These are phyloP conservation scores for Crithidia sp. DNA, from an alignment of 208 protist species.

Conservation along the genomic window DNA sequence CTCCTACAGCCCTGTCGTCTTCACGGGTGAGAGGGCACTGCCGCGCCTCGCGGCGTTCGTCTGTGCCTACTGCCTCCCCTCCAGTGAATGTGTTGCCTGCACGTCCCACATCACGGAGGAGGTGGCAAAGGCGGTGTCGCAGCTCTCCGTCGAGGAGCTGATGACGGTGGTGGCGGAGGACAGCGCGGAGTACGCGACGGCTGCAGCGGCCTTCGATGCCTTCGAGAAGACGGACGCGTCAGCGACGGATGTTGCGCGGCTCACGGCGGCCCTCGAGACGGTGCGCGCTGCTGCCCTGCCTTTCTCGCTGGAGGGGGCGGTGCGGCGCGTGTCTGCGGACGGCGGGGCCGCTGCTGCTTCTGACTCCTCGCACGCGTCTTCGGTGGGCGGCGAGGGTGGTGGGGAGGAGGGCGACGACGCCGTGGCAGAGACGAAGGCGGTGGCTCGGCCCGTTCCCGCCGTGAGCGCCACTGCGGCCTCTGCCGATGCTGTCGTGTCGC, in stretches of 20 bases:
- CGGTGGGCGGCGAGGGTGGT: not conserved
- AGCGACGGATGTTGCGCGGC: not conserved
- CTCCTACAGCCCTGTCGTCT: not conserved
- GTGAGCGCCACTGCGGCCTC: not conserved
- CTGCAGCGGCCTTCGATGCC: not conserved
- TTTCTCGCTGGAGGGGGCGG: slow-evolving; percentile 14
- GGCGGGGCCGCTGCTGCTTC: slow-evolving; percentile 7
- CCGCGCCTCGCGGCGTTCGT: slow-evolving; percentile 10
- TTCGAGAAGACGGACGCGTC: not conserved
- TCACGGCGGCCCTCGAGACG: not conserved
- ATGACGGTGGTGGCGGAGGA: slow-evolving; percentile 19
- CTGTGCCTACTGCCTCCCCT: slow-evolving; percentile 27
- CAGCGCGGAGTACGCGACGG: slow-evolving; percentile 1
- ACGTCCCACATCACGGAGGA: slow-evolving; percentile 13
- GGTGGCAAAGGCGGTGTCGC: slow-evolving; percentile 8
- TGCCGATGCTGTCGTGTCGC: not conserved
- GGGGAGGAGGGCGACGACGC: not conserved
- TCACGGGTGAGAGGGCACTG: not conserved
- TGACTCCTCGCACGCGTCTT: not conserved
- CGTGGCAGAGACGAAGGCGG: slow-evolving; percentile 1
- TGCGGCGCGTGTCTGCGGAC: slow-evolving; percentile 9
- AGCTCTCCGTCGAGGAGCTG: slow-evolving; percentile 3
- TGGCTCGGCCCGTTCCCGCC: not conserved
- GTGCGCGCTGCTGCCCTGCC: not conserved
- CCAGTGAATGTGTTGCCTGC: slow-evolving; percentile 12